phyloP scores from a whole-genome alignment of 2,329 filamentous ascomycete species.

The Aureobasidium pullulans region DNA sequence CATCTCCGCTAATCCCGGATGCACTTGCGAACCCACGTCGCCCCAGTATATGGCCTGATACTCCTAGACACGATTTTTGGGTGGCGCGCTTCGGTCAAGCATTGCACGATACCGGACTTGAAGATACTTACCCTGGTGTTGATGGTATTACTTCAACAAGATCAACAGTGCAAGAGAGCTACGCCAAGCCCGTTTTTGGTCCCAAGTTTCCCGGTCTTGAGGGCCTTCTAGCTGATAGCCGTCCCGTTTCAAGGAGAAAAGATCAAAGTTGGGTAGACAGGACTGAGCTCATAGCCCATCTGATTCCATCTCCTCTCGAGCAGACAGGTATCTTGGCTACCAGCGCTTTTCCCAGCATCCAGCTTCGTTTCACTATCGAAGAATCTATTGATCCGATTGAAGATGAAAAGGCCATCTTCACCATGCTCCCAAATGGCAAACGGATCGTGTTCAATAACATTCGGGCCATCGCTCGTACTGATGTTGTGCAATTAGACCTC shows the following conservation, averaged over 20 bases:
- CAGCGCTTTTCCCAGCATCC: not conserved
- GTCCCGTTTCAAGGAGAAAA: not conserved
- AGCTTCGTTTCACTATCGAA: constrained; percentile 7
- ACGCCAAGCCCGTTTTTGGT: not conserved
- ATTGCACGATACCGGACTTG: not conserved
- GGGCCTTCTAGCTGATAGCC: not conserved
- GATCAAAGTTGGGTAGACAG: not conserved
- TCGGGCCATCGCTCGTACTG: not conserved
- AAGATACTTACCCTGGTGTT: not conserved
- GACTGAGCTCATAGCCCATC: constrained; percentile 4
- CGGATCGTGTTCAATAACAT: not conserved
- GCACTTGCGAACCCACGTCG: not conserved
- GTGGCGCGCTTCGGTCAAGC: not conserved
- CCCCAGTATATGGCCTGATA: not conserved
- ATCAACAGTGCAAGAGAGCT: not conserved
- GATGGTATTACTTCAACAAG: not conserved
- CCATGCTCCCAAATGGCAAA: not conserved
- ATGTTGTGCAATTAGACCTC: constrained; percentile 2
- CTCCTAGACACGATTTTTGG: not conserved
- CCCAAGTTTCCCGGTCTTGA: not conserved
- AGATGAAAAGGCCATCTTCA: not conserved
- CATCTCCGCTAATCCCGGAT: not conserved
- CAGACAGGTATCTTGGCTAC: not conserved
- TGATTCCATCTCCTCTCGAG: constrained; percentile 13
- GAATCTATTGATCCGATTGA: not conserved